These are phyloP conservation scores for Leucocoprinus sp. DNA, from an alignment of 768 basidiomycete genomes.

Conservation along the genomic window DNA sequence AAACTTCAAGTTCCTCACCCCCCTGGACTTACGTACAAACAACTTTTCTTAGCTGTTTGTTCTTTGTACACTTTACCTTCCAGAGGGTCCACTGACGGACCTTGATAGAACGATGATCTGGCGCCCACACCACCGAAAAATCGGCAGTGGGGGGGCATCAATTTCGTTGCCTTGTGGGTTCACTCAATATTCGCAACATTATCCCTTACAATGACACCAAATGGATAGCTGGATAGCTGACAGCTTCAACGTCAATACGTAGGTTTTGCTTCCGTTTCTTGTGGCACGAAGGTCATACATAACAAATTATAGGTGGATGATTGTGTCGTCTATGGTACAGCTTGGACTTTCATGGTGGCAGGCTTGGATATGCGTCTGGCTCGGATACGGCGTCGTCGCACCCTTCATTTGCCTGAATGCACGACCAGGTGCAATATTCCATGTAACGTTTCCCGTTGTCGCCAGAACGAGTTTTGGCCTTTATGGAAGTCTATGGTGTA, in stretches of 20 bases:
- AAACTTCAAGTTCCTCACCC: slow-evolving; percentile 47
- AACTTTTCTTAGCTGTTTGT: slow-evolving; percentile 52
- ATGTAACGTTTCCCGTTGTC: slow-evolving; percentile 72
- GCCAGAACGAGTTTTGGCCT: slow-evolving; percentile 71
- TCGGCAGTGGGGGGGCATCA: slow-evolving; percentile 56
- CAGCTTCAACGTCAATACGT: slow-evolving; percentile 75
- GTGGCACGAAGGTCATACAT: slow-evolving; percentile 4
- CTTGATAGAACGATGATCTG: slow-evolving; percentile 57
- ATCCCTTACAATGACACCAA: background rate
- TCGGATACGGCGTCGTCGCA: slow-evolving; percentile 50
- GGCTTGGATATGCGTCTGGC: slow-evolving; percentile 75
- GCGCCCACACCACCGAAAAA: slow-evolving; percentile 57
- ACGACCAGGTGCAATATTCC: slow-evolving; percentile 67
- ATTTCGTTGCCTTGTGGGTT: slow-evolving; percentile 60
- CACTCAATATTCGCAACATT: background rate
- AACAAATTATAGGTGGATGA: slow-evolving; percentile 53
- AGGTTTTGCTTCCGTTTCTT: slow-evolving; percentile 18
- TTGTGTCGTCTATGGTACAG: slow-evolving; percentile 67
- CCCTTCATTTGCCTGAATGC: slow-evolving; percentile 74
- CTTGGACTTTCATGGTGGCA: slow-evolving; percentile 77
- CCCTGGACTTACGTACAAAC: slow-evolving; percentile 41
- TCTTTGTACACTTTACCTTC: background rate
- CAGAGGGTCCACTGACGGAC: slow-evolving; percentile 8
- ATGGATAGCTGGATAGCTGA: slow-evolving; percentile 66
- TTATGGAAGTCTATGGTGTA: slow-evolving; percentile 73